These are phyloP conservation scores for Pythium aristosporum DNA, from an alignment of 352 stramenopile species.

Conservation along the genomic window DNA sequence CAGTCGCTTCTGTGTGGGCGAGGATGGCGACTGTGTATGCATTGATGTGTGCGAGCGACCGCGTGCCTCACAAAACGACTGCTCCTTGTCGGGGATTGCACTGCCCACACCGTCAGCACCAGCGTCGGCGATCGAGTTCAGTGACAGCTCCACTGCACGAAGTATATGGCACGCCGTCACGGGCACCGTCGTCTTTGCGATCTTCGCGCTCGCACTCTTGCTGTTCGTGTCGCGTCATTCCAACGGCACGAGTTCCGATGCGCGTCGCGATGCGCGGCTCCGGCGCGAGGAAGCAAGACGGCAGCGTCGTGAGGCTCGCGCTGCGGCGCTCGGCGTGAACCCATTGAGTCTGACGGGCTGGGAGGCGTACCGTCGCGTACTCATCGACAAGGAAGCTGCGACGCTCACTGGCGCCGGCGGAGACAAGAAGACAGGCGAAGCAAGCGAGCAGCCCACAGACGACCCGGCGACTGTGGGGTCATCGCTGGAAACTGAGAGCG, in stretches of 20 bases:
- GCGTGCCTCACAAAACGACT: background rate
- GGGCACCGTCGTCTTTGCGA: too few relatives aligned
- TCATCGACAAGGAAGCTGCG: slow-evolving; percentile 19
- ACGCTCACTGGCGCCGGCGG: background rate
- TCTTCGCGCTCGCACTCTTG: too few relatives aligned
- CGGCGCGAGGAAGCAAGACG: slow-evolving; percentile 5
- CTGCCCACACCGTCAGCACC: too few relatives aligned
- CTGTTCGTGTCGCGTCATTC: too few relatives aligned
- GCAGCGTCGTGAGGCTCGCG: slow-evolving; percentile 5
- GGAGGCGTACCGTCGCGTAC: slow-evolving; percentile 23
- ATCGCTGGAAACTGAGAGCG: background rate
- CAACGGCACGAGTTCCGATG: too few relatives aligned
- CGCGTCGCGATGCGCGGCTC: background rate
- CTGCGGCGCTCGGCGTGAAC: slow-evolving; percentile 11
- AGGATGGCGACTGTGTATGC: slow-evolving; percentile 8
- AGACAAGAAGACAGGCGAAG: background rate
- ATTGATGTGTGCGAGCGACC: slow-evolving; percentile 13
- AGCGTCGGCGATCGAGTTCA: too few relatives aligned
- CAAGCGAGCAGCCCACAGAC: too few relatives aligned
- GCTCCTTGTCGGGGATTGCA: background rate
- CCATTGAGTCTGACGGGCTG: slow-evolving; percentile 10
- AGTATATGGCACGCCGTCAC: too few relatives aligned
- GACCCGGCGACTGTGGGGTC: background rate
- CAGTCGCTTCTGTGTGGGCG: slow-evolving; percentile 16
- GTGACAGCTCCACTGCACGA: too few relatives aligned